phyloP scores from a whole-genome alignment of 169 alveolate species.

The Plasmodium sp. region DNA sequence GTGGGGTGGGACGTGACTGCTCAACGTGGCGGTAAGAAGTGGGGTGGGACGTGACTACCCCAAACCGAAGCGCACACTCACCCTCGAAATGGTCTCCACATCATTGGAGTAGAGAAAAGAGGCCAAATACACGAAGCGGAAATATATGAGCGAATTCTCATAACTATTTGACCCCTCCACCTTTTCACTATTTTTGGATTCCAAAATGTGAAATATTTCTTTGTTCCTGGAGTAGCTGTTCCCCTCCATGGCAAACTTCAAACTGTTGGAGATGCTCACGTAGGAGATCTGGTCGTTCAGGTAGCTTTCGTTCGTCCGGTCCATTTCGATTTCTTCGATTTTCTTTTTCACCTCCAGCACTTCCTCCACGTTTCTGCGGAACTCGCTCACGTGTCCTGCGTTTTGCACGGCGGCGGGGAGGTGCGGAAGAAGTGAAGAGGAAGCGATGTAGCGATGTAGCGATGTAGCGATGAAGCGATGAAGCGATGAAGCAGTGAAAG shows the following conservation, averaged over 20 bases:
- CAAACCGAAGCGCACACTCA: neutral
- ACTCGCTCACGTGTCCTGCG: slow-evolving; percentile 50
- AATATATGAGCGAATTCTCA: slow-evolving; percentile 43
- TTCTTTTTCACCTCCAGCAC: slow-evolving; percentile 29
- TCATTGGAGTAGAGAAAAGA: slow-evolving; percentile 48
- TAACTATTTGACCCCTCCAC: slow-evolving; percentile 28
- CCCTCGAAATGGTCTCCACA: slow-evolving; percentile 51
- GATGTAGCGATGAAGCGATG: no score
- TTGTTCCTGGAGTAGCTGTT: slow-evolving; percentile 44
- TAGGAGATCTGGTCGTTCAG: slow-evolving; percentile 45
- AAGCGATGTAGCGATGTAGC: no score
- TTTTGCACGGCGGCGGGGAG: neutral
- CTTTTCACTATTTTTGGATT: slow-evolving; percentile 42
- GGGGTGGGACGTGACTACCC: neutral
- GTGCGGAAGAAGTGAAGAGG: neutral
- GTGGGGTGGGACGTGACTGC: neutral
- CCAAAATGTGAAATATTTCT: slow-evolving; percentile 35
- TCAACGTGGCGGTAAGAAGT: no score
- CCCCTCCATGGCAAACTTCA: slow-evolving; percentile 19
- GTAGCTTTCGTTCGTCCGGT: slow-evolving; percentile 17
- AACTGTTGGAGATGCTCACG: slow-evolving; percentile 32
- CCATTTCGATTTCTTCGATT: slow-evolving; percentile 43
- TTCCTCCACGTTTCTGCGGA: slow-evolving; percentile 31
- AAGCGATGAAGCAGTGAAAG: neutral
- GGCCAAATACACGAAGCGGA: slow-evolving; percentile 31